phyloP scores from a whole-genome alignment of 1,284 basidiomycete species.

The Ganoderma boninense region DNA sequence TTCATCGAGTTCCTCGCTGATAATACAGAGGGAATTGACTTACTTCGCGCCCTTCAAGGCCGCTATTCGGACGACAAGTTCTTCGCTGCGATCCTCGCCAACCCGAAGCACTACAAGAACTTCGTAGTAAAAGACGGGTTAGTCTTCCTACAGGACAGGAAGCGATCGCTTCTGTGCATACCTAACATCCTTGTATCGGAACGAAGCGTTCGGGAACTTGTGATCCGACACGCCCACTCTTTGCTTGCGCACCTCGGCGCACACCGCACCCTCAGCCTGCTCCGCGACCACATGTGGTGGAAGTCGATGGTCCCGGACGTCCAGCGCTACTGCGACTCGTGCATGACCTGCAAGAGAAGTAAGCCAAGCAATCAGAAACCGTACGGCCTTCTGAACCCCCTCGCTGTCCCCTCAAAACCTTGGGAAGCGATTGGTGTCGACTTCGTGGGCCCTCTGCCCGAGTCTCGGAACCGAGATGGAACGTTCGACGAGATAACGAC shows the following conservation, averaged over 20 bases:
- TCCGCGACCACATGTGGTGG: conserved; percentile 42
- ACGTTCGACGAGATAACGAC: conserved; percentile 31
- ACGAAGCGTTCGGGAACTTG: conserved; percentile 32
- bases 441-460: conserved; percentile 46
- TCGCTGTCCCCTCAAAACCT: conserved; percentile 25
- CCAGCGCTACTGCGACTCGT: conserved; percentile 35
- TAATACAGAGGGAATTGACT: conserved; percentile 3
- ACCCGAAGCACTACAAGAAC: conserved; percentile 20
- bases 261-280: conserved; percentile 34
- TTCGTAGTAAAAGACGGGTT: conserved; percentile 31
- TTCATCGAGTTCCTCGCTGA: neutral
- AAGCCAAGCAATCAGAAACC: no score
- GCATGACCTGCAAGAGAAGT: conserved; percentile 33
- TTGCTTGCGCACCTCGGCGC: conserved; percentile 38
- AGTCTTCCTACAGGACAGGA: conserved; percentile 21
- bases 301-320: no score
- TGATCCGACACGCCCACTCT: conserved; percentile 40
- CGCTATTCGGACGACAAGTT: conserved; percentile 25
- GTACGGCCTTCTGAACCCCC: conserved; percentile 34
- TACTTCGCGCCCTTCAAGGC: neutral
- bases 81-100: neutral
- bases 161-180: conserved; percentile 30
- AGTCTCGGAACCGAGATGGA: conserved; percentile 31
- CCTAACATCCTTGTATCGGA: conserved; percentile 31
- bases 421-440: conserved; percentile 45